These are phyloP conservation scores for Suillus luteus DNA, from an alignment of 768 basidiomycete genomes.

Conservation along the genomic window DNA sequence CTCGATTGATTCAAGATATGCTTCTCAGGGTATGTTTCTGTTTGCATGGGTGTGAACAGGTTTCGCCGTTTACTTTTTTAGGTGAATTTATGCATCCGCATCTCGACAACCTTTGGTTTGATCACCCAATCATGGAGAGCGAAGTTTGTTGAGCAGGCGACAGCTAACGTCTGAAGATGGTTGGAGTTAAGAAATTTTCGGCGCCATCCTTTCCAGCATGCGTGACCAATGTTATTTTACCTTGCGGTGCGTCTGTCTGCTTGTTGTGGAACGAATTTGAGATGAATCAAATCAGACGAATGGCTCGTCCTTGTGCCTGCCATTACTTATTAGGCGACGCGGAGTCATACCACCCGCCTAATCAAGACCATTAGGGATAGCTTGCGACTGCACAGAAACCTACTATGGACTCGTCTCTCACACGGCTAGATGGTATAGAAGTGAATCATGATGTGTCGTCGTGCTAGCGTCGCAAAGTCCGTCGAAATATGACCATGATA, in stretches of 20 bases:
- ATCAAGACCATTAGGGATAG: no score
- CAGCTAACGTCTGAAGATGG: conserved; percentile 42
- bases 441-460: no score
- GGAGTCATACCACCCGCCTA: no score
- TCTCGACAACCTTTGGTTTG: conserved; percentile 36
- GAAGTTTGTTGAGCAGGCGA: conserved; percentile 37
- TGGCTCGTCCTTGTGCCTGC: no score
- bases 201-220: conserved; percentile 50
- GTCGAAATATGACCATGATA: conserved; percentile 38
- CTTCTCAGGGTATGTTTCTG: not conserved
- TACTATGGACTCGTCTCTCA: no score
- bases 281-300: no score
- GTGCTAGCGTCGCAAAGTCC: conserved; percentile 38
- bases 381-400: no score
- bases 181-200: conserved; percentile 50
- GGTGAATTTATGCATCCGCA: not conserved
- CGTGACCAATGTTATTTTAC: conserved; percentile 51
- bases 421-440: no score
- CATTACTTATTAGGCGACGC: no score
- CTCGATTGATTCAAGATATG: not conserved
- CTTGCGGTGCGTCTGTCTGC: conserved; percentile 42
- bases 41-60: not conserved
- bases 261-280: not conserved
- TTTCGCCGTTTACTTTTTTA: not conserved
- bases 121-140: conserved; percentile 43